A percentile compares a stretch with the other conserved stretches of the same genome.
Evolutionary conservation across 164 flowering plant species (phyloP).

Genomic region (Tetrastigma voinierianum): DNA sequence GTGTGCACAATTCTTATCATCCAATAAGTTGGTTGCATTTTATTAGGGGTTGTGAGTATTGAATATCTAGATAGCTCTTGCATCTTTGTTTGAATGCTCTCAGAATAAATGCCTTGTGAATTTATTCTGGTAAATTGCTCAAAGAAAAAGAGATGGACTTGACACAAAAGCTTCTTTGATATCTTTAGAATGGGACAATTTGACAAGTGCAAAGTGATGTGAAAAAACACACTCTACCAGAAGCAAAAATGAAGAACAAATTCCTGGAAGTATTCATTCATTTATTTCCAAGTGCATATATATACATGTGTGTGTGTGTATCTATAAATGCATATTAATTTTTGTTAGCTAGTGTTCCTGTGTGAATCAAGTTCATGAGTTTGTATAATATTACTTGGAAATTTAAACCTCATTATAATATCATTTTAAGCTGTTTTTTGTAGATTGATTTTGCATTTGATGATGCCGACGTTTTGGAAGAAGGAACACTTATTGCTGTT

Average conservation of each 20-base stretch:
- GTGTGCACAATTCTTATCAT: constrained; percentile 33
- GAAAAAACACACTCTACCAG: no score
- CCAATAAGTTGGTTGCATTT: constrained; percentile 21
- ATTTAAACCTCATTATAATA: not conserved
- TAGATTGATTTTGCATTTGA: constrained; percentile 71
- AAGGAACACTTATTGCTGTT: constrained; percentile 54
- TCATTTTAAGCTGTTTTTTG: constrained; percentile 13
- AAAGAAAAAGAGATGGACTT: not conserved
- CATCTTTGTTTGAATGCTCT: not conserved
- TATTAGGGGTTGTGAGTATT: constrained; percentile 23
- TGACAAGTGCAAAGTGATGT: not conserved
- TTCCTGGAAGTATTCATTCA: no score
- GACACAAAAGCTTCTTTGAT: not conserved
- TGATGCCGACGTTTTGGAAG: constrained; percentile 71
- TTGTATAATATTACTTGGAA: not conserved
- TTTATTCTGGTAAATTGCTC: not conserved
- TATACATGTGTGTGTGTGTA: not conserved
- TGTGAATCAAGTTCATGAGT: not conserved
- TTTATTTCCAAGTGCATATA: no score
- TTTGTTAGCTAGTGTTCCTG: not conserved
- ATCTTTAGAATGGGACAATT: not conserved
- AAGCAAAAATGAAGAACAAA: no score
- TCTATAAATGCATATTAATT: not conserved
- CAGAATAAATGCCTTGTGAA: not conserved
- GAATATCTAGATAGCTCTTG: constrained; percentile 3